phyloP scores from a whole-genome alignment of 179 eudicot species.

The Gypsophila paniculata region DNA sequence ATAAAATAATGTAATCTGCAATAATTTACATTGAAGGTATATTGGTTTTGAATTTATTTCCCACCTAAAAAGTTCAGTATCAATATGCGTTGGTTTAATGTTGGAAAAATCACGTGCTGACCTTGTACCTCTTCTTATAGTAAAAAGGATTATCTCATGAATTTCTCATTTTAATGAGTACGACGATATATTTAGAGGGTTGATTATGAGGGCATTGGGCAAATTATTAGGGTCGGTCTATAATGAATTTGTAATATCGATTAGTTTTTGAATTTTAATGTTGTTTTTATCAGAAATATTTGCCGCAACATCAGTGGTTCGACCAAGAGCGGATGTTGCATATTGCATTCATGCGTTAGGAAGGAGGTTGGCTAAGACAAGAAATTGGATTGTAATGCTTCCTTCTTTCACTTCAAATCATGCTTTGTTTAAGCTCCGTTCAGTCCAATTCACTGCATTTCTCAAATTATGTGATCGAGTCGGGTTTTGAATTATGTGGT shows the following conservation, averaged over 20 bases:
- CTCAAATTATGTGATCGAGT: no score
- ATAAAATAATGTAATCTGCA: background rate
- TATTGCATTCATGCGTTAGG: constrained; percentile 88
- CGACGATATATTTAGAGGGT: no score
- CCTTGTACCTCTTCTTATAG: no score
- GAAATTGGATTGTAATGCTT: constrained; percentile 70
- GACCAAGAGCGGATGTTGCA: constrained; percentile 82
- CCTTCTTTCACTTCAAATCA: background rate
- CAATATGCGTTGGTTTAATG: no score
- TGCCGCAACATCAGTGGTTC: constrained; percentile 58
- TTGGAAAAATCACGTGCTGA: no score
- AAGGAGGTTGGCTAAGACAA: constrained; percentile 72
- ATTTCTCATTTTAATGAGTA: no score
- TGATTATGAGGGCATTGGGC: constrained; percentile 4
- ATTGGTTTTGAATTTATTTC: background rate
- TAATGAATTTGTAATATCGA: background rate
- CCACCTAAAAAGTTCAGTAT: background rate
- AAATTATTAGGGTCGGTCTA: constrained; percentile 16
- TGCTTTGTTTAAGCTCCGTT: background rate
- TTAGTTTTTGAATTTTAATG: background rate
- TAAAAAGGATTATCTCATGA: no score
- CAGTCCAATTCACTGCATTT: no score
- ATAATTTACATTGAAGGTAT: constrained; percentile 5
- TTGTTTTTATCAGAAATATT: constrained; percentile 48
- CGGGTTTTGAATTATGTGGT: no score